Conservation (phyloP, 805 yeast genomes). For the Saturnispora galanensis region DNA sequence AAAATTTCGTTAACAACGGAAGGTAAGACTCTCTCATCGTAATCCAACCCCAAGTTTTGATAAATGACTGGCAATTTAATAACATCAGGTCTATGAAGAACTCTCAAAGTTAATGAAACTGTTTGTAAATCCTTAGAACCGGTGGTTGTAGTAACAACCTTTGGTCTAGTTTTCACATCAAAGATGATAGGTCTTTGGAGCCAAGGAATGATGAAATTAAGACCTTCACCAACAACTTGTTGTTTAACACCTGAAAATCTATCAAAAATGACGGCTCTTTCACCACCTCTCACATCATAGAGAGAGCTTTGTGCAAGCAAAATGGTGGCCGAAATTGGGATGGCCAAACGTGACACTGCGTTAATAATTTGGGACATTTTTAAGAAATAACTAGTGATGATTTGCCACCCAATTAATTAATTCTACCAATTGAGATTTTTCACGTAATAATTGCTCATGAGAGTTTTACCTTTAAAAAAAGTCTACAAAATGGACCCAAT, state of each 20-base stretch:
- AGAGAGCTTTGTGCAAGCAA: constrained; percentile 72
- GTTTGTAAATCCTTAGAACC: constrained; percentile 97
- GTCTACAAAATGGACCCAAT: no score
- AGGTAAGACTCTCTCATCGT: constrained; percentile 94
- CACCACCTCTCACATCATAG: constrained; percentile 94
- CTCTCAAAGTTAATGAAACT: constrained; percentile 87
- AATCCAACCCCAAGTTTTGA: constrained; percentile 86
- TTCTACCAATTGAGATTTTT: no score
- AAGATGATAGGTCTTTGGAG: constrained; percentile 80
- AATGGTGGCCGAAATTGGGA: constrained; percentile 61
- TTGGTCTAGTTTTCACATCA: constrained; percentile 93
- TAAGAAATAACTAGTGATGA: not conserved
- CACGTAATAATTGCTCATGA: no score
- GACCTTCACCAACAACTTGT: constrained; percentile 90
- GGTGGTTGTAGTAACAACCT: constrained; percentile 86
- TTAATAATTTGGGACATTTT: constrained; percentile 34
- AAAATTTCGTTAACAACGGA: constrained; percentile 97
- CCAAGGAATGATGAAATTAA: constrained; percentile 95
- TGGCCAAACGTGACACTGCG: constrained; percentile 40
- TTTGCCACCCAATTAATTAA: constrained; percentile 1
- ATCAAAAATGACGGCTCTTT: constrained; percentile 92
- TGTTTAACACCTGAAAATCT: constrained; percentile 81
- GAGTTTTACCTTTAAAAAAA: no score
- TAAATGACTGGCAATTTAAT: constrained; percentile 72
- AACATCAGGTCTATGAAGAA: constrained; percentile 90